Evolutionary conservation across 768 basidiomycete species (phyloP).

Genomic region (Aureoboletus auriporus): DNA sequence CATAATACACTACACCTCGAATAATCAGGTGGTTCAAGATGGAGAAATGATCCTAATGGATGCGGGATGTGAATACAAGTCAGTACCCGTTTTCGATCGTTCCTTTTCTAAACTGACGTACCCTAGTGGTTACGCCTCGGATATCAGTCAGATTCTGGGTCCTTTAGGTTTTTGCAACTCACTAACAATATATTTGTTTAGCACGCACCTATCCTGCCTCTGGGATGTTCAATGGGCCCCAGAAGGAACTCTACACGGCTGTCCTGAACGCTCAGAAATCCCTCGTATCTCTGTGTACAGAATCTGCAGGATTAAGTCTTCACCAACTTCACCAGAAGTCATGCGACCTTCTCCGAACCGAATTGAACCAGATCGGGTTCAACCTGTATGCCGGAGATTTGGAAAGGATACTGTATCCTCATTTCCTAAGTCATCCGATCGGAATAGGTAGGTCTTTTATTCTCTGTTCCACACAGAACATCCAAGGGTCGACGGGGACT

Average conservation of each 20-base stretch:
- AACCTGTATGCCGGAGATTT: slow-evolving; percentile 49
- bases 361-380: slow-evolving; percentile 64
- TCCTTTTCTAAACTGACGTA: slow-evolving; percentile 4
- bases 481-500: slow-evolving; percentile 8
- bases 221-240: slow-evolving; percentile 74
- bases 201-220: slow-evolving; percentile 87
- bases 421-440: slow-evolving; percentile 88
- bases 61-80: slow-evolving; percentile 93
- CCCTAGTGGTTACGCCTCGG: slow-evolving; percentile 83
- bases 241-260: slow-evolving; percentile 81
- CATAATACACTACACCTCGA: slow-evolving; percentile 92
- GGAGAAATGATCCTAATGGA: slow-evolving; percentile 84
- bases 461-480: not conserved
- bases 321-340: slow-evolving; percentile 77
- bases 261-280: slow-evolving; percentile 70
- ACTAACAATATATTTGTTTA: slow-evolving; percentile 24
- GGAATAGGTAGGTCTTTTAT: slow-evolving; percentile 63
- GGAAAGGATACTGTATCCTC: slow-evolving; percentile 78
- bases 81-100: slow-evolving; percentile 18
- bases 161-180: not conserved
- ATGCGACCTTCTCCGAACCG: slow-evolving; percentile 59
- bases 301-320: slow-evolving; percentile 52
- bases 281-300: slow-evolving; percentile 58
- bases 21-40: slow-evolving; percentile 69
- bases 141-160: slow-evolving; percentile 65